Conservation (phyloP, 768 basidiomycete genomes). For the Kwoniella dendrophila region DNA sequence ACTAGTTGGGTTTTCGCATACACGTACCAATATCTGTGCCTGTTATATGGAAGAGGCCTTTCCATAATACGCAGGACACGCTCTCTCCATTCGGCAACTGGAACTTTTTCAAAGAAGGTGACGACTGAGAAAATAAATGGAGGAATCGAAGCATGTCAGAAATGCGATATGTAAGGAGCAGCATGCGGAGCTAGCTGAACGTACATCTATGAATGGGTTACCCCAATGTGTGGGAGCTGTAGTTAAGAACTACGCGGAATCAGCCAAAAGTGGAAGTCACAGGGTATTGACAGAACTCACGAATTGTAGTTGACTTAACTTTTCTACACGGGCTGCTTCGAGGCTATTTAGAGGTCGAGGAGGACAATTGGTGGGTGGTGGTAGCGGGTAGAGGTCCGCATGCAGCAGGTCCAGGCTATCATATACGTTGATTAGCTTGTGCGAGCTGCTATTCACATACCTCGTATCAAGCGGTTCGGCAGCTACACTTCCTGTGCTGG, state of each 20-base stretch:
- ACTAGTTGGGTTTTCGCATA: neutral
- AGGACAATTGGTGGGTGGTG: conserved; percentile 30
- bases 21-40: conserved; percentile 78
- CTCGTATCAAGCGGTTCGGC: too few relatives aligned
- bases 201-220: neutral
- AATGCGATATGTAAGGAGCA: too few relatives aligned
- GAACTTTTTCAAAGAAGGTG: conserved; percentile 58
- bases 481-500: too few relatives aligned
- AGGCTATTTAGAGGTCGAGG: conserved; percentile 39
- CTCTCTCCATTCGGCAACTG: conserved; percentile 79
- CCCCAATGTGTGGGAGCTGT: conserved; percentile 48
- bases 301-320: conserved; percentile 45
- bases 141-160: neutral
- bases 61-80: conserved; percentile 90
- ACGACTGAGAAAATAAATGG: neutral
- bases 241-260: conserved; percentile 40
- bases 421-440: neutral
- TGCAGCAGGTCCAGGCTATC: conserved; percentile 19
- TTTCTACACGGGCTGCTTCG: conserved; percentile 43
- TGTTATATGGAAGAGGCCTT: conserved; percentile 87
- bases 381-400: conserved; percentile 34
- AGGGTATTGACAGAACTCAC: conserved; percentile 26
- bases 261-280: neutral
- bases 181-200: too few relatives aligned
- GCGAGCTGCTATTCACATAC: neutral